Evolutionary conservation across 1,284 basidiomycete species (phyloP), one percentile per base, ranked within the genome.

Genomic region (Puccinia triticina): DNA sequence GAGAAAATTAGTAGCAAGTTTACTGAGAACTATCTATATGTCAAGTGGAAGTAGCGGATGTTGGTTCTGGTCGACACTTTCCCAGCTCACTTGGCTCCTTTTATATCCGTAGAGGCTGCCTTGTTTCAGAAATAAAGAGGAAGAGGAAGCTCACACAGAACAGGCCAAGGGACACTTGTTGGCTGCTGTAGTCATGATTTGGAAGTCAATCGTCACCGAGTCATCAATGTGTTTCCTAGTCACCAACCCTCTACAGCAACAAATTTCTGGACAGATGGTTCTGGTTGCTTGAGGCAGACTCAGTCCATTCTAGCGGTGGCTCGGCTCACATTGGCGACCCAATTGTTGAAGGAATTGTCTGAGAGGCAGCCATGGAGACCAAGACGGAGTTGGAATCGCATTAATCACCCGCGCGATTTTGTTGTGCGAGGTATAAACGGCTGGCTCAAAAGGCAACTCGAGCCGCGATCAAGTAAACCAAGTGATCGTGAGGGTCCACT

Each of bases 11-110:
- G 64, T 10, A 23, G 23, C 37, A 66, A 66, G 21, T 32, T 43
- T 66, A 23, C 34, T 43, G 34, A 64, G 5, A 32, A 66, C 34
- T 66, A 3, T 50, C 18, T 50, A n/a, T 66, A 66, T 1, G 59
- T 61, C 29, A 61, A 34, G 59, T 32, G 29, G 59, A 34, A 18
- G 32, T 61, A 61, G 32, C 59, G 59, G n/a, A 61, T 61, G 59
- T 12, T 61, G 59, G 59, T 34, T 16, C 34, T 10, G n/a, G 18
- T 61, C 16, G n/a, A 57, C 3, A 61, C 29, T 61, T 26, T 29
- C 23, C n/a, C 26, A 5, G 12, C 12, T 10, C 21, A 57, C 55
- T 4, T 29, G 55, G 1, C 11, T 14, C 14, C 2, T 18, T 34
- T 34, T 61, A 61, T 34, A 34, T 61, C 59, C n/a, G 14, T 26